These are phyloP conservation scores for Zanthoxylum bungeanum DNA, from an alignment of 345 rosid species.

Conservation along the genomic window DNA sequence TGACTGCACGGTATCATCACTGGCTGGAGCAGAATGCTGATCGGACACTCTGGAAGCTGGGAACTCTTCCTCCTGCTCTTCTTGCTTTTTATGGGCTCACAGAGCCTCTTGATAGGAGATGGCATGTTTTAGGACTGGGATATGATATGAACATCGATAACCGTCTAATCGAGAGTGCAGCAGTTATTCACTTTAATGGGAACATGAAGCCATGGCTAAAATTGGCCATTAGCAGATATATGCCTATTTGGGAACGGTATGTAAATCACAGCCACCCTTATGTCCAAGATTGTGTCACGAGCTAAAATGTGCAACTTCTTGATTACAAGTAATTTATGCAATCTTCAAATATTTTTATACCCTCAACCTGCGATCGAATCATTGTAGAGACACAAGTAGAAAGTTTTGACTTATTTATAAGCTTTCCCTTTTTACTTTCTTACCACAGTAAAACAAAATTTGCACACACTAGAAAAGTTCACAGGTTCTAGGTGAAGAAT, in stretches of 20 bases:
- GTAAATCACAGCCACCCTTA: constrained; percentile 77
- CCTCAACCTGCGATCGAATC: constrained; percentile 8
- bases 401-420: constrained; percentile 45
- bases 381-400: constrained; percentile 39
- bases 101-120: constrained; percentile 96
- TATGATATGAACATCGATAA: constrained; percentile 78
- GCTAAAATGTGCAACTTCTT: constrained; percentile 45
- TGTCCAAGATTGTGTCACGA: constrained; percentile 57
- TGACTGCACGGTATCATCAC: constrained; percentile 74
- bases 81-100: constrained; percentile 90
- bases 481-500: constrained; percentile 29
- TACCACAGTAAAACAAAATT: constrained; percentile 29
- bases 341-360: constrained; percentile 17
- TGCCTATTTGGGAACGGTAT: constrained; percentile 85
- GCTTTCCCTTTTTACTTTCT: constrained; percentile 18
- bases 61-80: constrained; percentile 93
- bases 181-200: constrained; percentile 94
- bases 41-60: constrained; percentile 82
- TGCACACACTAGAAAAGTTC: constrained; percentile 36
- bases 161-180: constrained; percentile 88
- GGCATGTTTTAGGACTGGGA: constrained; percentile 98
- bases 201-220: constrained; percentile 98
- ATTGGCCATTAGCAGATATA: constrained; percentile 76
- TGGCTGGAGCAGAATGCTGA: constrained; percentile 85
- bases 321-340: constrained; percentile 18